Evolutionary conservation across 1,284 basidiomycete genomes (phyloP).

Genomic region (Trametes hirsuta): DNA sequence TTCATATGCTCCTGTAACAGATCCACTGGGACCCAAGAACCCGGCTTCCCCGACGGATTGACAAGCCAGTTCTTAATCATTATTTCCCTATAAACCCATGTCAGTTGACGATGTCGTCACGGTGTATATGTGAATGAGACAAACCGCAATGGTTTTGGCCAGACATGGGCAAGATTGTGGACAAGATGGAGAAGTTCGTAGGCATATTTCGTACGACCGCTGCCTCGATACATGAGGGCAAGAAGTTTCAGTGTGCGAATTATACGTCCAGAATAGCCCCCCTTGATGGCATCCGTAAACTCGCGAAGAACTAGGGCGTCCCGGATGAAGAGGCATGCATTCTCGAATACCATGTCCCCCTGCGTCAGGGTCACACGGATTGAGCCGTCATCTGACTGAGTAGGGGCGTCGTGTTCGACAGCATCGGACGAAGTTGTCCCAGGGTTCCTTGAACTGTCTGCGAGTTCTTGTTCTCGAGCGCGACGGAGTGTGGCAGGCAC

Average conservation of each 20-base stretch:
- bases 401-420: no score
- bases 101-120: neutral
- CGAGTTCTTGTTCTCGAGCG: no score
- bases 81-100: slow-evolving; percentile 25
- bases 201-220: slow-evolving; percentile 42
- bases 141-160: slow-evolving; percentile 39
- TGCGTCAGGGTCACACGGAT: no score
- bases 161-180: slow-evolving; percentile 28
- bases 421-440: no score
- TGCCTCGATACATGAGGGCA: slow-evolving; percentile 35
- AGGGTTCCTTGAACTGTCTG: no score
- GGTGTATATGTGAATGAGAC: neutral
- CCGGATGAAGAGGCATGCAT: slow-evolving; percentile 38
- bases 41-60: neutral
- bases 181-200: slow-evolving; percentile 40
- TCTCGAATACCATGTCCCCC: slow-evolving; percentile 39
- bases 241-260: slow-evolving; percentile 37
- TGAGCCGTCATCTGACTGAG: neutral
- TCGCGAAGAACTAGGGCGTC: slow-evolving; percentile 39
- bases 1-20: slow-evolving; percentile 47
- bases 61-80: slow-evolving; percentile 29
- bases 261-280: slow-evolving; percentile 40
- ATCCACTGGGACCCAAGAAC: slow-evolving; percentile 39
- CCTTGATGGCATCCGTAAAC: slow-evolving; percentile 36
- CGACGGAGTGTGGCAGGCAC: no score